These are phyloP conservation scores for Fusarium longipes DNA, from an alignment of 2,329 filamentous ascomycete genomes.

Conservation along the genomic window DNA sequence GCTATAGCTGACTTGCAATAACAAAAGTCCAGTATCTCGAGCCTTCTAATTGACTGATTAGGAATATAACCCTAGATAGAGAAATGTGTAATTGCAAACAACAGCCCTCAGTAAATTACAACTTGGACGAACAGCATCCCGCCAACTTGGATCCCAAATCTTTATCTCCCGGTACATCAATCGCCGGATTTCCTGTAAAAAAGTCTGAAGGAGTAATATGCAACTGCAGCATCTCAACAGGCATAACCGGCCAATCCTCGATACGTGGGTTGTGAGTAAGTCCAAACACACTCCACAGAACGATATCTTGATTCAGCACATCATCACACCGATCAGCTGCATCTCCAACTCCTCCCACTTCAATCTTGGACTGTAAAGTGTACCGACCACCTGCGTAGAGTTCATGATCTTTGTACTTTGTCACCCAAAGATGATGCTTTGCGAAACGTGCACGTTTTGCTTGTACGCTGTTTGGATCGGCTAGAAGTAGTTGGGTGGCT, in stretches of 20 bases:
- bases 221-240: conserved; percentile 19
- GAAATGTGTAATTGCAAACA: too few relatives aligned
- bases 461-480: conserved; percentile 55
- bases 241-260: conserved; percentile 22
- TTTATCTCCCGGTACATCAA: conserved; percentile 15
- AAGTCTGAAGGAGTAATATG: conserved; percentile 17
- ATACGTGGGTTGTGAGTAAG: conserved; percentile 12
- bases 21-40: too few relatives aligned
- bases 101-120: background rate
- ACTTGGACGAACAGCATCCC: conserved; percentile 2
- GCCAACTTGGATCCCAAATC: conserved; percentile 18
- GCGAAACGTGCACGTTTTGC: conserved; percentile 56
- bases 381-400: conserved; percentile 58
- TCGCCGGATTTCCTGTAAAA: conserved; percentile 9
- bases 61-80: too few relatives aligned
- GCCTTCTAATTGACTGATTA: too few relatives aligned
- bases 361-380: conserved; percentile 45
- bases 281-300: conserved; percentile 18
- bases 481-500: conserved; percentile 54
- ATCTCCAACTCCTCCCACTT: conserved; percentile 8
- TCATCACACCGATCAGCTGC: conserved; percentile 16
- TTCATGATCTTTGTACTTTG: conserved; percentile 58
- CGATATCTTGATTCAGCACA: conserved; percentile 20
- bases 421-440: conserved; percentile 60
- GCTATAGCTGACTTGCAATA: too few relatives aligned